These are phyloP conservation scores for Trichoderma brevicompactum DNA, from an alignment of 2,329 filamentous ascomycete genomes.

Conservation along the genomic window DNA sequence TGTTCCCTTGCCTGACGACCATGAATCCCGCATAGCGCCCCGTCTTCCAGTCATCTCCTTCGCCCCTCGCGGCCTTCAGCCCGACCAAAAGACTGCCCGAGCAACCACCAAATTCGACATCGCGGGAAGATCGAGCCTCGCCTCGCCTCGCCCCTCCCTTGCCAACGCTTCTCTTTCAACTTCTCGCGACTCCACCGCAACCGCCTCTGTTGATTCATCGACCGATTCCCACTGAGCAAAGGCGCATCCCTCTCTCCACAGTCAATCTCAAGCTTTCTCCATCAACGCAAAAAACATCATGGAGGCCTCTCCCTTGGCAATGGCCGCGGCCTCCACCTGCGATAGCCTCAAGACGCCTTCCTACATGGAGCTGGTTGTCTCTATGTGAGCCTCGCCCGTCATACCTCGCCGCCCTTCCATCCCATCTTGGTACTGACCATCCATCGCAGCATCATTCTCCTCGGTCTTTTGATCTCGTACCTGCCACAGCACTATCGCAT, in stretches of 20 bases:
- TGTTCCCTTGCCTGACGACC: conserved; percentile 1
- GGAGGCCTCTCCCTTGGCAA: conserved; percentile 29
- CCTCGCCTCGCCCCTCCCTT: conserved; percentile 1
- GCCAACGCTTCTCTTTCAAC: neutral
- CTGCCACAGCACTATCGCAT: conserved; percentile 94
- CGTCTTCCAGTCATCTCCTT: neutral
- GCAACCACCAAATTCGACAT: neutral
- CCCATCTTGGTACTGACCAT: neutral
- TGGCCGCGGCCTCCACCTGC: conserved; percentile 42
- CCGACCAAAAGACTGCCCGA: conserved; percentile 17
- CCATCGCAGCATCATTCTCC: conserved; percentile 66
- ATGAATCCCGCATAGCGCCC: conserved; percentile 23
- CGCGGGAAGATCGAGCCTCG: neutral
- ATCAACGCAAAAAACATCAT: conserved; percentile 25
- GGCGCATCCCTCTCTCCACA: neutral
- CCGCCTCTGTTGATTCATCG: neutral
- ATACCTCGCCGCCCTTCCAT: neutral
- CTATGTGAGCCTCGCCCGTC: conserved; percentile 51
- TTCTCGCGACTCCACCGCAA: neutral
- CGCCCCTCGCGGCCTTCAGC: conserved; percentile 20
- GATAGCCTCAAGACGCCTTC: conserved; percentile 57
- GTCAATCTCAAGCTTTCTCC: neutral
- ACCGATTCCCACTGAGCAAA: neutral
- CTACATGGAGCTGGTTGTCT: conserved; percentile 60
- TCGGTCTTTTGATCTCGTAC: conserved; percentile 91